These are phyloP conservation scores for Nematocida ironsii DNA, from an alignment of 371 early-diverging fungal species.

Conservation along the genomic window DNA sequence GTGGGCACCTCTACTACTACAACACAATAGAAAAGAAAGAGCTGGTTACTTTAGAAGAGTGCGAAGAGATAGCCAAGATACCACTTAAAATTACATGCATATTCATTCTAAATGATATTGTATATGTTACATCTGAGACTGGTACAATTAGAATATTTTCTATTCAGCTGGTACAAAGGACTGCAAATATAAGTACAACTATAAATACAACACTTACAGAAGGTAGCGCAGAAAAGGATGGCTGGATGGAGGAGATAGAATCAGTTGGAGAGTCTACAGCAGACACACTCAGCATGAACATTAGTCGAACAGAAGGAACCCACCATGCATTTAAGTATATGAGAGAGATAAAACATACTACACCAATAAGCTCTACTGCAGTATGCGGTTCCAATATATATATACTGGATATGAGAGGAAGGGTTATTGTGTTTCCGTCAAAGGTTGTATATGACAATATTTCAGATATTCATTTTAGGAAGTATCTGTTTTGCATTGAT, in stretches of 20 bases:
- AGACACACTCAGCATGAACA: neutral
- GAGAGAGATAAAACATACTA: slow-evolving; percentile 54
- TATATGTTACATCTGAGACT: slow-evolving; percentile 41
- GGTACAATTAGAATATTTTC: slow-evolving; percentile 23
- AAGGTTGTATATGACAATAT: slow-evolving; percentile 58
- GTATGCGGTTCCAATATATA: slow-evolving; percentile 57
- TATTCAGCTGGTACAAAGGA: neutral
- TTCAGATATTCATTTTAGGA: slow-evolving; percentile 14
- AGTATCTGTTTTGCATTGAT: slow-evolving; percentile 51
- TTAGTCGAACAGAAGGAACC: neutral
- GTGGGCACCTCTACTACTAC: slow-evolving; percentile 29
- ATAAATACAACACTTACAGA: neutral
- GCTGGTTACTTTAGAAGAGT: slow-evolving; percentile 4
- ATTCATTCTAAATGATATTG: slow-evolving; percentile 21
- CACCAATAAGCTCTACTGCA: slow-evolving; percentile 52
- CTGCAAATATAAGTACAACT: neutral
- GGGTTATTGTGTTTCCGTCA: slow-evolving; percentile 61
- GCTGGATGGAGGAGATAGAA: slow-evolving; percentile 39
- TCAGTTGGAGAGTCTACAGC: neutral
- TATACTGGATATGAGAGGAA: slow-evolving; percentile 60
- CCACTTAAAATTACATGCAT: slow-evolving; percentile 35
- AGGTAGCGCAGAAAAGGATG: slow-evolving; percentile 1
- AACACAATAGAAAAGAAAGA: slow-evolving; percentile 12
- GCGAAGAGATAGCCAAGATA: slow-evolving; percentile 7
- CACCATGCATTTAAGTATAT: slow-evolving; percentile 17